phyloP scores from a whole-genome alignment of 495 filamentous ascomycete species.

The Aspergillus nidulans region DNA sequence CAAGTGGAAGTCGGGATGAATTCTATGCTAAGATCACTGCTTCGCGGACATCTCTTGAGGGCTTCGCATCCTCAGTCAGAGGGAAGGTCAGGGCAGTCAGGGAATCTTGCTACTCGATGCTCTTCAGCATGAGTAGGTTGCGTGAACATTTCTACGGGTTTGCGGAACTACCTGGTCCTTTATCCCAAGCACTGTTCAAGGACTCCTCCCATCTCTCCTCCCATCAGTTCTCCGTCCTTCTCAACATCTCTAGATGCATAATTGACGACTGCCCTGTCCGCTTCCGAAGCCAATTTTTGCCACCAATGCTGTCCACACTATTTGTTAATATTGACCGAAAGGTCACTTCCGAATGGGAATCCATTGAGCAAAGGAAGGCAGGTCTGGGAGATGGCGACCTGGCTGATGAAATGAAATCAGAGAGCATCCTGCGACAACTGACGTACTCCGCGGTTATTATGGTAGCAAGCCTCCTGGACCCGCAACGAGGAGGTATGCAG shows the following conservation, averaged over 20 bases:
- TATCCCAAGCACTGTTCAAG: slow-evolving; percentile 79
- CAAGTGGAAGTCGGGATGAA: slow-evolving; percentile 86
- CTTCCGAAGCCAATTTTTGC: slow-evolving; percentile 74
- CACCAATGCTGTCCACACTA: slow-evolving; percentile 74
- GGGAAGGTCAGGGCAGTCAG: slow-evolving; percentile 83
- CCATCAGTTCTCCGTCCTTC: slow-evolving; percentile 85
- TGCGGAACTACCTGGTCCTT: slow-evolving; percentile 72
- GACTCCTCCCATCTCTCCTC: slow-evolving; percentile 82
- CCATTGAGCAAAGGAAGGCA: slow-evolving; percentile 58
- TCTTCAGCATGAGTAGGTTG: slow-evolving; percentile 88
- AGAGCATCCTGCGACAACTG: slow-evolving; percentile 91
- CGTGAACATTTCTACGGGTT: slow-evolving; percentile 87
- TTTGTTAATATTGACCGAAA: slow-evolving; percentile 85
- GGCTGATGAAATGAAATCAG: slow-evolving; percentile 94
- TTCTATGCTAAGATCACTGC: slow-evolving; percentile 89
- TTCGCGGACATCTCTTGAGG: slow-evolving; percentile 86
- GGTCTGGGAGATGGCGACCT: slow-evolving; percentile 65
- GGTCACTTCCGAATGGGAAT: slow-evolving; percentile 78
- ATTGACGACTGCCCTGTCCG: slow-evolving; percentile 86
- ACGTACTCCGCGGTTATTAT: slow-evolving; percentile 89
- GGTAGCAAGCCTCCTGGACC: slow-evolving; percentile 82
- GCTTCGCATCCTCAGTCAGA: slow-evolving; percentile 87
- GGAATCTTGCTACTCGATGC: slow-evolving; percentile 87
- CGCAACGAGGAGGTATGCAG: slow-evolving; percentile 50
- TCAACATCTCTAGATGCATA: slow-evolving; percentile 79